Evolutionary conservation across 805 yeast species (phyloP).

Genomic region (Zygosaccharomyces kombuchaensis): DNA sequence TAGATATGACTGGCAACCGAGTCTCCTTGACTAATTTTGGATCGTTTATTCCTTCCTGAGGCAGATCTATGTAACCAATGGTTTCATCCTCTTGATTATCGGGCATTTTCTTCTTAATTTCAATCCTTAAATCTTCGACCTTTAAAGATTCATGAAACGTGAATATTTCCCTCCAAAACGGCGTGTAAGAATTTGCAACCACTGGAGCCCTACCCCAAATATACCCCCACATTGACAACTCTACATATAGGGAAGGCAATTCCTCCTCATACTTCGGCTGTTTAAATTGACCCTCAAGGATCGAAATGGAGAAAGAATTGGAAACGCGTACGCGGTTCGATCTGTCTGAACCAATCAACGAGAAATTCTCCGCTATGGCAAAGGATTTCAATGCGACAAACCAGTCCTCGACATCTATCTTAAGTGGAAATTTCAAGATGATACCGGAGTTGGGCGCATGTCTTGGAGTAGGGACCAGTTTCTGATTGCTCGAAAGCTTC

Average conservation of each 20-base stretch:
- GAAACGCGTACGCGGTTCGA: conserved; percentile 47
- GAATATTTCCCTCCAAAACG: conserved; percentile 84
- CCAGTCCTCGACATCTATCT: conserved; percentile 75
- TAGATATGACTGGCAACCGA: conserved; percentile 44
- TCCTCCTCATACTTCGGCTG: conserved; percentile 6
- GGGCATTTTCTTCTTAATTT: conserved; percentile 37
- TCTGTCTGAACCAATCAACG: conserved; percentile 26
- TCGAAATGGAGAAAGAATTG: conserved; percentile 50
- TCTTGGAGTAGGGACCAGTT: conserved; percentile 9
- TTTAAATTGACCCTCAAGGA: conserved; percentile 58
- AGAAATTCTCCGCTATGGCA: conserved; percentile 48
- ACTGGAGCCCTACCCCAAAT: conserved; percentile 77
- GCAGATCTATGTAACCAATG: conserved; percentile 48
- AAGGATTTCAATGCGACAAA: conserved; percentile 61
- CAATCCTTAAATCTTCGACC: conserved; percentile 48
- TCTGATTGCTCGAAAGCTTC: conserved; percentile 5
- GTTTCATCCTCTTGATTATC: conserved; percentile 33
- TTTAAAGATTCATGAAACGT: conserved; percentile 51
- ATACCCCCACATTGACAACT: conserved; percentile 64
- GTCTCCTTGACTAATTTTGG: conserved; percentile 25
- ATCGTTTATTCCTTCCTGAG: conserved; percentile 26
- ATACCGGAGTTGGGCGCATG: conserved; percentile 26
- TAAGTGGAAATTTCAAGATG: conserved; percentile 58
- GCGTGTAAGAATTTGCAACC: conserved; percentile 45
- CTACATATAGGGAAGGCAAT: conserved; percentile 50